A percentile compares a stretch with the other conserved stretches of the same genome.
These are phyloP conservation scores for Ustilago tritici DNA, from an alignment of 1,284 basidiomycete species.

Conservation along the genomic window DNA sequence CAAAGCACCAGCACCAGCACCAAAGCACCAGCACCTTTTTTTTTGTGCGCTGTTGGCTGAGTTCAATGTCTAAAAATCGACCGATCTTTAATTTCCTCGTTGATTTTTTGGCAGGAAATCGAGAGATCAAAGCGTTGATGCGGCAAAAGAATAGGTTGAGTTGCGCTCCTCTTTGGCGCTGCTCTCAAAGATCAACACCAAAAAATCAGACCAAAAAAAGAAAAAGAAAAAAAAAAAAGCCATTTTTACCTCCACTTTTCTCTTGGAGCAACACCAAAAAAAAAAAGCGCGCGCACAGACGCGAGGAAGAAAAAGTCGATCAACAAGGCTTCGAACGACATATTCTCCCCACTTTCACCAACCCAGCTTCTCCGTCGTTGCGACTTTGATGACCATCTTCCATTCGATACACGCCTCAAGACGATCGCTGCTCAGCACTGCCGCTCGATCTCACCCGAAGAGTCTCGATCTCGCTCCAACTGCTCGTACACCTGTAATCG, in stretches of 20 bases:
- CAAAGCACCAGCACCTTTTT: background rate
- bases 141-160: background rate
- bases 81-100: slow-evolving; percentile 10
- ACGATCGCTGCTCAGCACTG: background rate
- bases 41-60: slow-evolving; percentile 5
- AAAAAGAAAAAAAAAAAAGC: background rate
- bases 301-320: background rate
- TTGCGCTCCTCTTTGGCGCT: background rate
- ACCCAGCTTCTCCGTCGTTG: background rate
- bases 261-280: background rate
- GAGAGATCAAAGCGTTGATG: slow-evolving; percentile 3
- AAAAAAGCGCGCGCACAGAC: slow-evolving; percentile 5
- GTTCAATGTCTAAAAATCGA: slow-evolving; percentile 16
- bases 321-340: slow-evolving; percentile 13
- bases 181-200: background rate
- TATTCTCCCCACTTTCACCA: background rate
- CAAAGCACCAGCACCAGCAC: background rate
- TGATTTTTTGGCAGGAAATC: background rate
- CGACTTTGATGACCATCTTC: slow-evolving; percentile 17
- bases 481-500: background rate
- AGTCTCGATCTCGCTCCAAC: background rate
- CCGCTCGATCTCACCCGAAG: background rate
- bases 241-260: slow-evolving; percentile 21
- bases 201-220: slow-evolving; percentile 2
- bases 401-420: background rate